These are phyloP conservation scores for Talaromyces liani DNA, from an alignment of 495 filamentous ascomycete genomes.

Conservation along the genomic window DNA sequence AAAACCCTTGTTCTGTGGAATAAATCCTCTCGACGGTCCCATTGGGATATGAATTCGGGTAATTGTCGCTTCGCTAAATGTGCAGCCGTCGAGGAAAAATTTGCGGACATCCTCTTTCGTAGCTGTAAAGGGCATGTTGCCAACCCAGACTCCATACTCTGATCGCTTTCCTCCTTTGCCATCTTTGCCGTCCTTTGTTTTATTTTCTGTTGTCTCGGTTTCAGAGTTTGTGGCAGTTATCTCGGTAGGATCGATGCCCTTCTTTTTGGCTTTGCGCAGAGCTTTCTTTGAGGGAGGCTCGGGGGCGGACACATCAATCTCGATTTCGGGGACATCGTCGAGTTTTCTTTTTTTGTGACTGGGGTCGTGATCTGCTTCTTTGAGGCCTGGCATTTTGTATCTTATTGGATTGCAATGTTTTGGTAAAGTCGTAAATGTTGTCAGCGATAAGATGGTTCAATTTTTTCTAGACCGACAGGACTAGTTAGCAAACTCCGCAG, in stretches of 20 bases:
- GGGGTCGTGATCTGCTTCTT: conserved; percentile 14
- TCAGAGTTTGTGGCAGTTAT: conserved; percentile 26
- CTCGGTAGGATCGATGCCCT: conserved; percentile 30
- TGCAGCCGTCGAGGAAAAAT: conserved; percentile 67
- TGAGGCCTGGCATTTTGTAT: conserved; percentile 23
- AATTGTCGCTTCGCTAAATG: conserved; percentile 59
- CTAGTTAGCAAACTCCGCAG: background rate
- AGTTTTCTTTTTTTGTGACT: conserved; percentile 65
- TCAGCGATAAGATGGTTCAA: background rate
- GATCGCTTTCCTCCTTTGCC: conserved; percentile 50
- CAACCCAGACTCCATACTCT: conserved; percentile 86
- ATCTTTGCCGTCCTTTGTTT: conserved; percentile 30
- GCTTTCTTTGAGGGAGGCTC: conserved; percentile 93
- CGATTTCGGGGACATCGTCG: conserved; percentile 56
- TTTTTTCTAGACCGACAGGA: background rate
- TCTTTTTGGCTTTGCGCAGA: conserved; percentile 72
- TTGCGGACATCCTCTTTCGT: conserved; percentile 63
- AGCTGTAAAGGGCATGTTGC: conserved; percentile 78
- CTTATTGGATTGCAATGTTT: background rate
- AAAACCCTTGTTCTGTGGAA: conserved; percentile 74
- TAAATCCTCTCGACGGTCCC: conserved; percentile 34
- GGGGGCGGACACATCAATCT: conserved; percentile 79
- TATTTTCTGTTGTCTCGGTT: conserved; percentile 16
- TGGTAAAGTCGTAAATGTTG: background rate
- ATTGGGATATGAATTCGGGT: conserved; percentile 78